Evolutionary conservation across 208 protist genomes (phyloP), one percentile per base, ranked within the genome.

Genomic region (Trypanosoma mega): DNA sequence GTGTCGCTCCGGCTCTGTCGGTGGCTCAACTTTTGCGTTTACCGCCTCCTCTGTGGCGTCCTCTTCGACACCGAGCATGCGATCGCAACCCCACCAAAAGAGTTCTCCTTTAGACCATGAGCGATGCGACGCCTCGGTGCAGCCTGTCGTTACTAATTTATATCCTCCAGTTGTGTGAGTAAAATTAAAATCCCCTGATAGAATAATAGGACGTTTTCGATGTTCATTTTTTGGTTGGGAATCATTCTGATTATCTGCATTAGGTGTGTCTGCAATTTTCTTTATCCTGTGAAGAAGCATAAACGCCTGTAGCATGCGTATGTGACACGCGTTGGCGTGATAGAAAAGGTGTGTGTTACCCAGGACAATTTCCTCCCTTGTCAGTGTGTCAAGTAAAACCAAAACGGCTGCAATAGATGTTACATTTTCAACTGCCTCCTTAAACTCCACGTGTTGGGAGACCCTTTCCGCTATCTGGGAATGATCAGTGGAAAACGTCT

Each of bases 321-420:
- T 84, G 65, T 97, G 92, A 51, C 86, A 93, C 1, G 74, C 92
- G 44, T 92, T 90, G 26, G 92, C 80, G 60, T 95, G 92, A 69
- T 85, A 97, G 66, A 94, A 97, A 33, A 97, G 76, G 66, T 97
- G 92, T 20, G 92, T 97, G 74, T 94, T 97, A 39, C 80, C 89
- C 18, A 94, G 59, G 1, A 97, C 68, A 3, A 97, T 8, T 39
- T 82, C 63, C 48, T 73, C 61, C 1, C 73, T 64, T 12, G 75
- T 87, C 0, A 39, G 44, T 16, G 20, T 14, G 50, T 93, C 84
- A 5, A 46, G 57, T 48, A 93, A 70, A 18, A 78, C 9, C 20
- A 81, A n/a, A 3, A 72, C 27, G 8, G 64, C 63, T 7, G 61
- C 78, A 50, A 91, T 82, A 5, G 83, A 76, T 7, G 87, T 90